Conservation (phyloP, 352 stramenopile species). For the Phytophthora tentaculata region DNA sequence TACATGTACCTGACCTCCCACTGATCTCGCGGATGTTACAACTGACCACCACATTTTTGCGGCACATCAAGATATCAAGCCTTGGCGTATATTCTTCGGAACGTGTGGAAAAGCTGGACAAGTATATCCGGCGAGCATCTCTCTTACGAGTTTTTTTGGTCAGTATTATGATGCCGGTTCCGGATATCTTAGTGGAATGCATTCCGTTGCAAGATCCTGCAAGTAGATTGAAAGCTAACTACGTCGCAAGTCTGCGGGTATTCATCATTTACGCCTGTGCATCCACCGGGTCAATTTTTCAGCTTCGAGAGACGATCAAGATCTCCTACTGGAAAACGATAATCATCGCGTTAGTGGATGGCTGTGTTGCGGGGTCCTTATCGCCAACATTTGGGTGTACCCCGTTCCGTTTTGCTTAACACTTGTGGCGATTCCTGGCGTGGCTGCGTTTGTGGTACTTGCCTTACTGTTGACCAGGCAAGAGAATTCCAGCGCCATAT, state of each 20-base stretch:
- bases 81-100: constrained; percentile 17
- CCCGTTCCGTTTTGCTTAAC: constrained; percentile 20
- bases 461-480: constrained; percentile 1
- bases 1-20: background rate
- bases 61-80: constrained; percentile 10
- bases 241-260: constrained; percentile 5
- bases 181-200: constrained; percentile 18
- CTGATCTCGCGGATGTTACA: background rate
- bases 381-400: constrained; percentile 15
- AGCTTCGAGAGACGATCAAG: constrained; percentile 11
- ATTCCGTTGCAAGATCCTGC: constrained; percentile 26
- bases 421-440: constrained; percentile 2
- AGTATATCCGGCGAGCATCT: constrained; percentile 10
- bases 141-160: constrained; percentile 12
- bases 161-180: constrained; percentile 9
- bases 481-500: background rate
- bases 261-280: constrained; percentile 7
- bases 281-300: constrained; percentile 7
- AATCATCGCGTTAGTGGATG: constrained; percentile 1
- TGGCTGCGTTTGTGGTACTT: constrained; percentile 4
- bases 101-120: constrained; percentile 11
- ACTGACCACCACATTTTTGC: background rate
- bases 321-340: constrained; percentile 6
- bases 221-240: constrained; percentile 15
- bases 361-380: background rate